phyloP scores from a whole-genome alignment of 129 eudicot genomes.

The Artemisia annua region DNA sequence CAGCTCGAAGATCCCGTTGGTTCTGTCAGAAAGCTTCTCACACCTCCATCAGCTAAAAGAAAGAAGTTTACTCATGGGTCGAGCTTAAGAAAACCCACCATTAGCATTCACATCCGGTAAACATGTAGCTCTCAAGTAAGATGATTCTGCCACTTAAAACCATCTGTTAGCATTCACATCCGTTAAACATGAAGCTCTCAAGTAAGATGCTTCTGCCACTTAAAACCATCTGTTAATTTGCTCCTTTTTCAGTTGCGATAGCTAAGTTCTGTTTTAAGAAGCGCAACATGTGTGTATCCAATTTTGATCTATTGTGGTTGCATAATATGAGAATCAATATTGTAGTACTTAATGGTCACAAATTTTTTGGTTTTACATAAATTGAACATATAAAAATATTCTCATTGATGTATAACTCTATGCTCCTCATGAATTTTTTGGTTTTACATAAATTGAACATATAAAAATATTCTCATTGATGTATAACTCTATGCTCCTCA shows the following conservation, averaged over 20 bases:
- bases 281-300: slow-evolving; percentile 26
- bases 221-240: neutral
- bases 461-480: slow-evolving; percentile 10
- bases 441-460: too few relatives aligned
- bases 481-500: slow-evolving; percentile 19
- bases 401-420: slow-evolving; percentile 26
- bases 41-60: slow-evolving; percentile 62
- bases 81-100: slow-evolving; percentile 18
- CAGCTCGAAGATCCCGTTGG: slow-evolving; percentile 80
- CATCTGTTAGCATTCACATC: too few relatives aligned
- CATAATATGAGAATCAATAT: neutral
- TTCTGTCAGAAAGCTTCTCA: slow-evolving; percentile 68
- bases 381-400: neutral
- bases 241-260: neutral
- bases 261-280: neutral
- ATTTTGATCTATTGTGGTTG: slow-evolving; percentile 25
- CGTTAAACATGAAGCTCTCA: too few relatives aligned
- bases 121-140: too few relatives aligned
- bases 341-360: too few relatives aligned
- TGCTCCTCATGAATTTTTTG: neutral
- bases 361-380: too few relatives aligned
- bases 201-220: too few relatives aligned
- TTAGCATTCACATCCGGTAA: too few relatives aligned
- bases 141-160: too few relatives aligned
- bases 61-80: slow-evolving; percentile 44